Percentiles rank a stretch among this genome's conserved stretches.
These are phyloP conservation scores for Candida gorgasii DNA, from an alignment of 805 yeast species.

Conservation along the genomic window DNA sequence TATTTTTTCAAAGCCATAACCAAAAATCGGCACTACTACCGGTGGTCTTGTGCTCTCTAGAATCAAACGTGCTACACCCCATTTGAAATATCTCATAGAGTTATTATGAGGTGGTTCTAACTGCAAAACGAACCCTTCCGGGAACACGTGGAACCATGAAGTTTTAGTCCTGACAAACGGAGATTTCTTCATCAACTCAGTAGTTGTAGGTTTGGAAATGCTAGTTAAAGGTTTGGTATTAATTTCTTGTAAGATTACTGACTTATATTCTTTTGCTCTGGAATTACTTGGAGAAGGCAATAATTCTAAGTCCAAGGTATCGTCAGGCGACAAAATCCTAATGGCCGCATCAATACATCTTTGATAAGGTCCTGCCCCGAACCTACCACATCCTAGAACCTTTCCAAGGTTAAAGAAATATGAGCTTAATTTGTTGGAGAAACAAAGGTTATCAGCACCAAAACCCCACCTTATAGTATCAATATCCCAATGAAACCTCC, in stretches of 20 bases:
- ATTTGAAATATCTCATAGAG: constrained; percentile 91
- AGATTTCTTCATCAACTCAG: constrained; percentile 33
- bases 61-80: constrained; percentile 89
- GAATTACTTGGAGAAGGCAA: constrained; percentile 20
- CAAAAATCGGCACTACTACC: constrained; percentile 80
- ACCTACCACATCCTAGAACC: constrained; percentile 80
- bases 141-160: constrained; percentile 92
- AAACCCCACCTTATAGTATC: constrained; percentile 88
- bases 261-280: constrained; percentile 31
- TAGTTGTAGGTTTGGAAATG: constrained; percentile 26
- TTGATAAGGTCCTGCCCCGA: constrained; percentile 93
- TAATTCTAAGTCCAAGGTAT: constrained; percentile 52
- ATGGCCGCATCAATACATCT: constrained; percentile 86
- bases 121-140: constrained; percentile 93
- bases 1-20: constrained; percentile 83
- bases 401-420: constrained; percentile 85
- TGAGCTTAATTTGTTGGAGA: constrained; percentile 51
- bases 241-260: constrained; percentile 38
- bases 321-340: constrained; percentile 76
- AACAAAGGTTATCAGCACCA: constrained; percentile 91
- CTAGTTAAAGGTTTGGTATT: constrained; percentile 16
- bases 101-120: constrained; percentile 73
- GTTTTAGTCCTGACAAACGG: constrained; percentile 67
- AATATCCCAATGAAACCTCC: constrained; percentile 59
- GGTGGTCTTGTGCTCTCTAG: constrained; percentile 85